Evolutionary conservation across 495 filamentous ascomycete genomes (phyloP), one percentile per base, ranked within the genome.

Genomic region (Xylaria venustula): DNA sequence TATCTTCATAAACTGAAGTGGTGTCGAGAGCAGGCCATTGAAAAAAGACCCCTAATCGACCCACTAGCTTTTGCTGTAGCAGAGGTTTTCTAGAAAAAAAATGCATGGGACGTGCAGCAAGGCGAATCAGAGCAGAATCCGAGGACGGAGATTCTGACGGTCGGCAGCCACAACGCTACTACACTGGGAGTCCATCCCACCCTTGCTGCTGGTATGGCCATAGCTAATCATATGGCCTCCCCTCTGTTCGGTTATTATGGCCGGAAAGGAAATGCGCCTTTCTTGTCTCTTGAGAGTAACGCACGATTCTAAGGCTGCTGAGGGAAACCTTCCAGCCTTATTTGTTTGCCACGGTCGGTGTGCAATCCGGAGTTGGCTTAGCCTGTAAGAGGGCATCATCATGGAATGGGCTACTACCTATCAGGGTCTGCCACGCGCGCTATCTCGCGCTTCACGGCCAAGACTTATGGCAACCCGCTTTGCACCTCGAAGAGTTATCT

Each of bases 1-100:
- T 45, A 41, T 11, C n/a, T 40, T 41, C 30, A n/a, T 12, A 30
- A 32, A 26, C 2, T 28, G 47, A 30, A 36, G 46, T 58, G 20
- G 46, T 20, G 42, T 58, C 5, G 36, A 40, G 32, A 41, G 19
- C 32, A 37, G 23, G 41, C 15, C 41, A 40, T 50, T 36, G 45
- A 51, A 42, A 15, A 11, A 50, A 37, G 46, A 50, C n/a, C 56
- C 22, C 22, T 50, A 4, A 23, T 32, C 36, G 57, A 52, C 47
- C 47, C 48, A 60, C 57, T 26, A 52, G 20, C 40, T 15, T n/a
- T n/a, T n/a, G 15, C 37, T 40, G 37, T 3, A 34, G 37, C 47
- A 23, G 57, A 60, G 28, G 25, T 60, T 34, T 60, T 60, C 57
- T 60, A 60, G 57, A 60, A 60, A 59, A n/a, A 34, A 8, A 52